Conservation (phyloP, 257 asterid species). For the Echites panduratus region DNA sequence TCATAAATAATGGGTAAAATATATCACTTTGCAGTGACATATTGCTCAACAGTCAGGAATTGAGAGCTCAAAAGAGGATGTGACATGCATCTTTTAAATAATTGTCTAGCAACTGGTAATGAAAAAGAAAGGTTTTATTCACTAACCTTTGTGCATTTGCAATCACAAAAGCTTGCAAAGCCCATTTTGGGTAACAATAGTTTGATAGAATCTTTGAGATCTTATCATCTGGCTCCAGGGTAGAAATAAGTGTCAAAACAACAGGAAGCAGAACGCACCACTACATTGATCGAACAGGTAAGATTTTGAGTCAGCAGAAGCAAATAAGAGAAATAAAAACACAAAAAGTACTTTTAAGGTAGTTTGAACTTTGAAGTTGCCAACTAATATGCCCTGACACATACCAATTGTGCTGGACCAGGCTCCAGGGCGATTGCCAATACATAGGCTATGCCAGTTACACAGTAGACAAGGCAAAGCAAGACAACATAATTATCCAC, state of each 20-base stretch:
- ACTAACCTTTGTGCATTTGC: slow-evolving; percentile 89
- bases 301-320: slow-evolving; percentile 9
- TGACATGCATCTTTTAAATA: not conserved
- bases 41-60: not conserved
- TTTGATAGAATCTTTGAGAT: slow-evolving; percentile 35
- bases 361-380: not conserved
- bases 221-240: slow-evolving; percentile 65
- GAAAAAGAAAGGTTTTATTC: not conserved
- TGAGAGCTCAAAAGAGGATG: slow-evolving; percentile 8
- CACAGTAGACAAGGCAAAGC: slow-evolving; percentile 79
- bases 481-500: slow-evolving; percentile 59
- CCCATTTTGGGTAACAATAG: slow-evolving; percentile 89
- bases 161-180: slow-evolving; percentile 77
- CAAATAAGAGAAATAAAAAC: not conserved
- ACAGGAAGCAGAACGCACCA: slow-evolving; percentile 98
- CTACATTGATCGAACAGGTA: slow-evolving; percentile 37
- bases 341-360: not conserved
- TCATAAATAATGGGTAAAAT: not conserved
- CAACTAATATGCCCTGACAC: slow-evolving; percentile 6
- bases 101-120: not conserved
- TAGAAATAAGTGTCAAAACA: slow-evolving; percentile 76
- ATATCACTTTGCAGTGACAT: slow-evolving; percentile 7
- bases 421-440: slow-evolving; percentile 77
- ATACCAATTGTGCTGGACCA: slow-evolving; percentile 91
- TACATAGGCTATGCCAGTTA: slow-evolving; percentile 85